These are phyloP conservation scores for Pseudocercospora cruenta DNA, from an alignment of 2,329 filamentous ascomycete genomes.

Conservation along the genomic window DNA sequence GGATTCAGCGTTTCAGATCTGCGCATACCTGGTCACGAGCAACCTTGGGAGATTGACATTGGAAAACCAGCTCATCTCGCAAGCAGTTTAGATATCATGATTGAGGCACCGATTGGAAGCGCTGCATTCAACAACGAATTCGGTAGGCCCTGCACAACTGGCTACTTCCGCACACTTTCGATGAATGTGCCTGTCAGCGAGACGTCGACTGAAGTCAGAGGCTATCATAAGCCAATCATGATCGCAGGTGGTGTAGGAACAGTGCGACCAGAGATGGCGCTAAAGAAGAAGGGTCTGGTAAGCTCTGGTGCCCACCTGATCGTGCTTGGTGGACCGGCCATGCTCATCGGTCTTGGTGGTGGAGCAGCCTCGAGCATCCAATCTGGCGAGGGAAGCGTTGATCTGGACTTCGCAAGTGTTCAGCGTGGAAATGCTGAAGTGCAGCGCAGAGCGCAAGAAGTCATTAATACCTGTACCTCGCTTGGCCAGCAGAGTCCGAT, in stretches of 20 bases:
- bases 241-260: constrained; percentile 94
- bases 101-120: constrained; percentile 92
- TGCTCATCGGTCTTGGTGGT: constrained; percentile 95
- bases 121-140: constrained; percentile 99
- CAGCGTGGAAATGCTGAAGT: constrained; percentile 97
- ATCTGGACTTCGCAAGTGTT: constrained; percentile 95
- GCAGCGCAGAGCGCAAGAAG: constrained; percentile 92
- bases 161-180: constrained; percentile 89
- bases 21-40: constrained; percentile 77
- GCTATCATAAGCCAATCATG: constrained; percentile 99
- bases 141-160: constrained; percentile 82
- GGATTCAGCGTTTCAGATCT: constrained; percentile 97
- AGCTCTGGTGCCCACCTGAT: constrained; percentile 86
- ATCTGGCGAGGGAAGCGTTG: constrained; percentile 84
- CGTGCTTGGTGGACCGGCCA: constrained; percentile 91
- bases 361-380: constrained; percentile 91
- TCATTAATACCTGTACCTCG: constrained; percentile 90
- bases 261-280: constrained; percentile 84
- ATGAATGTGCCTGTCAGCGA: constrained; percentile 66
- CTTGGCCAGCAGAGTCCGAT: constrained; percentile 87
- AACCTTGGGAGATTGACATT: constrained; percentile 89
- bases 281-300: constrained; percentile 80
- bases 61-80: constrained; percentile 91
- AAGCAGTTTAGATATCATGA: constrained; percentile 94
- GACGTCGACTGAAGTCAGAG: constrained; percentile 72